Conservation (phyloP, 2,329 filamentous ascomycete genomes). For the Thelonectria discophora region DNA sequence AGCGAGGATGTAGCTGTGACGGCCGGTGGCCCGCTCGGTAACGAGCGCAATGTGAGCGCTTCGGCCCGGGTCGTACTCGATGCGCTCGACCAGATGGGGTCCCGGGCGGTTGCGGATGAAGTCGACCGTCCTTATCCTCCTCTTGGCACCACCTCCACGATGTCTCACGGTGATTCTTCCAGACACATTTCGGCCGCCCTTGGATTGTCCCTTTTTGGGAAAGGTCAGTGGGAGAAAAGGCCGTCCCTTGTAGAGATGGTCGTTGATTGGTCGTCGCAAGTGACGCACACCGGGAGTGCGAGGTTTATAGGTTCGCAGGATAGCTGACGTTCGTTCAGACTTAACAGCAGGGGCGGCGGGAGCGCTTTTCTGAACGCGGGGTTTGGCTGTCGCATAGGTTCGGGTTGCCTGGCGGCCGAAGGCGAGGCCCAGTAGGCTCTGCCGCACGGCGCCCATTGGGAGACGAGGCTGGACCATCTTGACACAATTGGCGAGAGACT, state of each 20-base stretch:
- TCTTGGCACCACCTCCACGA: constrained; percentile 89
- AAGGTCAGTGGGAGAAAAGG: constrained; percentile 85
- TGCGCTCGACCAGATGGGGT: constrained; percentile 87
- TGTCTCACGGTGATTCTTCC: constrained; percentile 90
- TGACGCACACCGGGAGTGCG: constrained; percentile 92
- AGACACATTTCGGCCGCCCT: constrained; percentile 90
- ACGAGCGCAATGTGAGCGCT: constrained; percentile 93
- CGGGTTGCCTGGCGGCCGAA: constrained; percentile 41
- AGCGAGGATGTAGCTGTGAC: constrained; percentile 92
- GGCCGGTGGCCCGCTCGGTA: constrained; percentile 75
- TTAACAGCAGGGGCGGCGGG: constrained; percentile 30
- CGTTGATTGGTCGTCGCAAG: constrained; percentile 90
- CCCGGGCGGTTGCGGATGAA: constrained; percentile 83
- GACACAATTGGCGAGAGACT: not conserved
- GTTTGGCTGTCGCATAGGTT: constrained; percentile 44
- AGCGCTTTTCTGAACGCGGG: constrained; percentile 35
- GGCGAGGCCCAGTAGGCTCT: constrained; percentile 42
- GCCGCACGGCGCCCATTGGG: constrained; percentile 42
- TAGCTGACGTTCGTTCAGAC: constrained; percentile 48
- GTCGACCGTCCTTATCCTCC: constrained; percentile 91
- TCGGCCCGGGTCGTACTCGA: constrained; percentile 94
- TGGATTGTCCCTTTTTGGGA: constrained; percentile 89
- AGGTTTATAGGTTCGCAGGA: constrained; percentile 88
- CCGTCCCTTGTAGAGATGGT: constrained; percentile 95
- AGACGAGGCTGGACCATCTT: constrained; percentile 47